Percentiles rank a stretch among this genome's conserved stretches.
Evolutionary conservation across 768 basidiomycete genomes (phyloP).

Genomic region (Myochromella boudieri): DNA sequence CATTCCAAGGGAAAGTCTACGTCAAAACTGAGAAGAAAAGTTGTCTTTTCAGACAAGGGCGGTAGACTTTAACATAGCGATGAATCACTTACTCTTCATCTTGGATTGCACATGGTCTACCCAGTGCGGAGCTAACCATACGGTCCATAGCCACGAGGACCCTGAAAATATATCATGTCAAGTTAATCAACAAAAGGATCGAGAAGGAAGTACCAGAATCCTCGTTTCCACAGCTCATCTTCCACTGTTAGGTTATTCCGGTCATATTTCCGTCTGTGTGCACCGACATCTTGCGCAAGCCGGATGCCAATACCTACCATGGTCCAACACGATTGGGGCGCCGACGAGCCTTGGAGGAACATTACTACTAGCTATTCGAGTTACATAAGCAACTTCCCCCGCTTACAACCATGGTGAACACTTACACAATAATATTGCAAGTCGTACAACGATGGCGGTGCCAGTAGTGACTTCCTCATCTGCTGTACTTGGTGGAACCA

Average conservation of each 20-base stretch:
- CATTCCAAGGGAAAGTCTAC: slow-evolving; percentile 66
- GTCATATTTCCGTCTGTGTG: slow-evolving; percentile 49
- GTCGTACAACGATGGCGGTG: slow-evolving; percentile 68
- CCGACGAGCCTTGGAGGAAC: slow-evolving; percentile 56
- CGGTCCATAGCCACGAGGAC: slow-evolving; percentile 55
- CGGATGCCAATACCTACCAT: slow-evolving; percentile 72
- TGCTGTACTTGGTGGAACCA: slow-evolving; percentile 71
- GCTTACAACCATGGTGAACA: slow-evolving; percentile 4
- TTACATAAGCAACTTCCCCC: slow-evolving; percentile 4
- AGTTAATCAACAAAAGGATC: slow-evolving; percentile 9
- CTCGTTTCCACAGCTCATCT: slow-evolving; percentile 75
- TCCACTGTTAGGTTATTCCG: slow-evolving; percentile 43
- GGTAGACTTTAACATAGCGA: slow-evolving; percentile 5
- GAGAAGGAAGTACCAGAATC: slow-evolving; percentile 48
- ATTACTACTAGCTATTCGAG: slow-evolving; percentile 45
- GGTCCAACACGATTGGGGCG: slow-evolving; percentile 68
- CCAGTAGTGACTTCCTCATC: slow-evolving; percentile 60
- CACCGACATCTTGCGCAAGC: slow-evolving; percentile 76
- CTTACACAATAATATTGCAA: slow-evolving; percentile 66
- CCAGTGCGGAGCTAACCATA: slow-evolving; percentile 51
- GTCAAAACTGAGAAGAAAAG: slow-evolving; percentile 55
- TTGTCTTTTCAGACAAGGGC: not conserved
- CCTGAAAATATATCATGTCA: slow-evolving; percentile 32
- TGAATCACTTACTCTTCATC: slow-evolving; percentile 68
- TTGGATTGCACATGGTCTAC: slow-evolving; percentile 75